Conservation (phyloP, 371 early-diverging fungal species). For the Apophysomyces ossiformis region DNA sequence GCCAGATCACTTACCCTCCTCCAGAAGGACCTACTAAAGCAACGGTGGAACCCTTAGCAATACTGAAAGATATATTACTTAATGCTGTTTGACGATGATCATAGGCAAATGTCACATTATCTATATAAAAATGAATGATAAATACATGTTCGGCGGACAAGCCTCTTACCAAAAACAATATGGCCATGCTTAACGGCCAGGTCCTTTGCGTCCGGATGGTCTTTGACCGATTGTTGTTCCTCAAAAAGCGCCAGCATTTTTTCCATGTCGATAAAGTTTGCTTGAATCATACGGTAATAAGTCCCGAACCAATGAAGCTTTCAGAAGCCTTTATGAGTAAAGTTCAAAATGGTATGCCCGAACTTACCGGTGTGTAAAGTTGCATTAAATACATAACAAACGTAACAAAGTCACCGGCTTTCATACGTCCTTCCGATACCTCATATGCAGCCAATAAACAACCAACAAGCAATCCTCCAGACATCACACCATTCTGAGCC, state of each 20-base stretch:
- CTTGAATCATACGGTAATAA: constrained; percentile 66
- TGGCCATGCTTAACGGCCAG: constrained; percentile 60
- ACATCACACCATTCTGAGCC: constrained; percentile 86
- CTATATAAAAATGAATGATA: constrained; percentile 21
- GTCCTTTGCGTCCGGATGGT: constrained; percentile 57
- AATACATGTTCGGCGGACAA: constrained; percentile 18
- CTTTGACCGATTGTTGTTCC: constrained; percentile 70
- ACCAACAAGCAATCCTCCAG: constrained; percentile 77
- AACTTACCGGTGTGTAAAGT: constrained; percentile 68
- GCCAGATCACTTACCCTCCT: constrained; percentile 57
- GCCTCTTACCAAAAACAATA: constrained; percentile 64
- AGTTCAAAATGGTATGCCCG: not conserved
- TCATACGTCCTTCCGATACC: constrained; percentile 71
- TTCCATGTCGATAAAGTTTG: constrained; percentile 95
- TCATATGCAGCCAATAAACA: constrained; percentile 81
- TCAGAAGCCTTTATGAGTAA: constrained; percentile 14
- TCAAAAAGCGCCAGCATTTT: constrained; percentile 88
- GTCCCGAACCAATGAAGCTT: constrained; percentile 50
- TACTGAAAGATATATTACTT: constrained; percentile 77
- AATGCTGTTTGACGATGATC: constrained; percentile 68
- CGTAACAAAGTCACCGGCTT: constrained; percentile 87
- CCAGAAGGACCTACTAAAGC: constrained; percentile 94
- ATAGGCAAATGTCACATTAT: constrained; percentile 86
- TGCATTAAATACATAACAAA: constrained; percentile 86
- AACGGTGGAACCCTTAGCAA: constrained; percentile 81